These are phyloP conservation scores for Rosa persica DNA, from an alignment of 306 rosid genomes.

Conservation along the genomic window DNA sequence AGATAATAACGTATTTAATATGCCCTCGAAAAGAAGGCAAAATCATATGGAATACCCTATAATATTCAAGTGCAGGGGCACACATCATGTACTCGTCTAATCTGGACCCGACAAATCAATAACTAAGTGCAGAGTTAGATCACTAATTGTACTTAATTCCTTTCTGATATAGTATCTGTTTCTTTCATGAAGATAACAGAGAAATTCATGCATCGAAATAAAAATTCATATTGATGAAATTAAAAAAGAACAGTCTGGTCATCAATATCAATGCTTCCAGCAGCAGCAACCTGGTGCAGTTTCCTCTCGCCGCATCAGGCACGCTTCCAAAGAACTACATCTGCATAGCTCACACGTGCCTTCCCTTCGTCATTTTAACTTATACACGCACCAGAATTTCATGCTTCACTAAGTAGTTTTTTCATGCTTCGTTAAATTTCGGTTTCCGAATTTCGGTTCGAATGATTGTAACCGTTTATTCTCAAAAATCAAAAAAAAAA, in stretches of 20 bases:
- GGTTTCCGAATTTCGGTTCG: neutral
- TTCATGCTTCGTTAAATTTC: neutral
- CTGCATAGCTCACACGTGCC: slow-evolving; percentile 6
- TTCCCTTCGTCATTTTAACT: neutral
- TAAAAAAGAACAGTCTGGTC: neutral
- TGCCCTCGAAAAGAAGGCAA: neutral
- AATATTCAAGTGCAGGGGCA: neutral
- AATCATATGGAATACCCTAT: neutral
- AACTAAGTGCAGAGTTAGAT: neutral
- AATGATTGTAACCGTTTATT: neutral
- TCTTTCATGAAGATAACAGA: neutral
- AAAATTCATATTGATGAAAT: neutral
- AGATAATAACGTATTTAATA: neutral
- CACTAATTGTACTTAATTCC: neutral
- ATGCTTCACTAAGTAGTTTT: neutral
- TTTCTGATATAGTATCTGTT: neutral
- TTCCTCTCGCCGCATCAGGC: slow-evolving; percentile 53
- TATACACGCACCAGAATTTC: neutral
- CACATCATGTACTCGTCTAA: neutral
- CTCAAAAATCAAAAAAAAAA: too few species aligned
- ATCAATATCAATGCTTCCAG: neutral
- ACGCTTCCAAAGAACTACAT: neutral
- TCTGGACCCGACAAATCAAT: slow-evolving; percentile 7
- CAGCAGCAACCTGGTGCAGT: slow-evolving; percentile 19
- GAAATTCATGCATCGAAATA: neutral